Conservation (phyloP, 1,284 basidiomycete species). For the Calocybe gambosa region DNA sequence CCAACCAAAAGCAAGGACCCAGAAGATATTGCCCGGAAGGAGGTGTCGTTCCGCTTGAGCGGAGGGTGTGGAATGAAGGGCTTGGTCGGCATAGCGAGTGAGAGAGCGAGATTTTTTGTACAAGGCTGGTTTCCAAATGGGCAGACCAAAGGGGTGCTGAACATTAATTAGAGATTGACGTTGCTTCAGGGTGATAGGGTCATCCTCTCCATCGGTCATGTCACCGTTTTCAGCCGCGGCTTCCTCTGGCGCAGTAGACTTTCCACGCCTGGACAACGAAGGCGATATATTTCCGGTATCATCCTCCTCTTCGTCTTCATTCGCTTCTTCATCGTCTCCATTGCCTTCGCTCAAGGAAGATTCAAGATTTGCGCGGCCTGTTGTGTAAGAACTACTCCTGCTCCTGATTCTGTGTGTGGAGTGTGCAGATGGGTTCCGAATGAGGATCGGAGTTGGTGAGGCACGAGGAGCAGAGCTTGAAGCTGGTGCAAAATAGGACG, state of each 20-base stretch:
- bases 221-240: slow-evolving; percentile 28
- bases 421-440: slow-evolving; percentile 43
- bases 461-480: slow-evolving; percentile 32
- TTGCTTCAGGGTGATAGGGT: slow-evolving; percentile 93
- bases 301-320: slow-evolving; percentile 38
- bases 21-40: slow-evolving; percentile 89
- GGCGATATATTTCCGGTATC: slow-evolving; percentile 24
- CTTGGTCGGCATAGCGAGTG: slow-evolving; percentile 93
- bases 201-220: slow-evolving; percentile 51
- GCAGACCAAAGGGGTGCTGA: slow-evolving; percentile 98
- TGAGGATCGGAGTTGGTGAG: slow-evolving; percentile 31
- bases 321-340: slow-evolving; percentile 37
- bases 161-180: slow-evolving; percentile 98
- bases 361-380: slow-evolving; percentile 38
- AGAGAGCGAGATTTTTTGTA: slow-evolving; percentile 98
- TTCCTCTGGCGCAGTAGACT: slow-evolving; percentile 24
- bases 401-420: slow-evolving; percentile 48
- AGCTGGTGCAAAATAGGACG: slow-evolving; percentile 49
- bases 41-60: slow-evolving; percentile 89
- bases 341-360: slow-evolving; percentile 42
- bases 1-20: slow-evolving; percentile 86
- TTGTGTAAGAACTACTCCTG: slow-evolving; percentile 47
- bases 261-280: slow-evolving; percentile 24
- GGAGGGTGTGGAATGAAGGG: slow-evolving; percentile 87
- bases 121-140: slow-evolving; percentile 98